Base-by-base conservation (phyloP, 768 basidiomycete species). In the Mycena floridula region DNA sequence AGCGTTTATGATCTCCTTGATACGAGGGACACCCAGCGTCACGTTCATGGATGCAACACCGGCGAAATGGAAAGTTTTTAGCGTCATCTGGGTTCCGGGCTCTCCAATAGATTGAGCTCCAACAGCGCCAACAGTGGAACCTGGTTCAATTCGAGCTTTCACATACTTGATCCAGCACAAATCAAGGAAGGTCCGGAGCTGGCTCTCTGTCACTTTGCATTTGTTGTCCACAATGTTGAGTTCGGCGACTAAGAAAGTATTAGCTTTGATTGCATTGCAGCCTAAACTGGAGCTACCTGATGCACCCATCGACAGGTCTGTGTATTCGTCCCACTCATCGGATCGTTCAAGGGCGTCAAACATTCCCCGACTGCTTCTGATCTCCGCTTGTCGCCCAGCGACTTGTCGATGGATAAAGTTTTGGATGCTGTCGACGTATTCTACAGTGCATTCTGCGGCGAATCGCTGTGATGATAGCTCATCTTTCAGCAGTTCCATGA, bases 41-140 rank as follows among this genome's bases (percentile, higher is more conserved):
- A 99, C 92, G 67, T 97, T 98, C 96, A 98, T 99, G 27, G 94
- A 95, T 7, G 96, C 96, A 50, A 99, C 95, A 69, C 96, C 96
- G 55, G 96, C 96, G 65, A 98, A 99, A 74, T 99, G 96, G 81
- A 99, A 99, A 45, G 96, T 98, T 68, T 98, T 98, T 52, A 98
- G 65, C 2, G 95, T 98, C 96, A 99, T 99, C 60, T 99, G 96
- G 0, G 96, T 99, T 32, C 95, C 96, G 1, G 96, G 96, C 65
- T 99, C 96, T 57, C 96, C 96, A 51, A 99, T 98, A 1, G 96
- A 98, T 59, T 99, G 96, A 5, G 96, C 96, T 4, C 95, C 96
- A 32, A 99, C 92, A 24, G 96, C 96, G 23, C 96, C 96, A 16
- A 99, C 96, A 16, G 96, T 98, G 0, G 95, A 97, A 86, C 90